phyloP scores from a whole-genome alignment of 768 basidiomycete genomes.

The Mycena haematopus region DNA sequence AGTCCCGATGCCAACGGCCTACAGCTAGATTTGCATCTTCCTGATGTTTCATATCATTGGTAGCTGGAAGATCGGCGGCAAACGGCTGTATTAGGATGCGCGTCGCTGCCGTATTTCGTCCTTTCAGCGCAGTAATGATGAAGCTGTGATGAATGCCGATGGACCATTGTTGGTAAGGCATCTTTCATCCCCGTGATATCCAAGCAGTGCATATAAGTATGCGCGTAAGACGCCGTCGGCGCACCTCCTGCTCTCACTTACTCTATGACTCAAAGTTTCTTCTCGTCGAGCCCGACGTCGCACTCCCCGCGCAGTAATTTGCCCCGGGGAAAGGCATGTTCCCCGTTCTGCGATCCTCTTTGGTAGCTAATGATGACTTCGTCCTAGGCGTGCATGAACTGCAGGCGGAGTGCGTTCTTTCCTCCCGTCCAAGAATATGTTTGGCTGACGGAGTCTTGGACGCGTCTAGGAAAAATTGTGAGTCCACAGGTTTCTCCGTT shows the following conservation, averaged over 20 bases:
- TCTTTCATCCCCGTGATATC: conserved; percentile 13
- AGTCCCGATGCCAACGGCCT: conserved; percentile 15
- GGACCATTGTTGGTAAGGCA: conserved; percentile 12
- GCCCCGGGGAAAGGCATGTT: conserved; percentile 14
- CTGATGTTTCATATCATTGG: conserved; percentile 6
- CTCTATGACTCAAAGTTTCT: conserved; percentile 19
- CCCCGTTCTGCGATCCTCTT: neutral
- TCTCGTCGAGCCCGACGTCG: conserved; percentile 7
- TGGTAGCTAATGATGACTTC: too few species aligned
- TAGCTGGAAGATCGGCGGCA: conserved; percentile 5
- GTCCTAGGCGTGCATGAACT: too few species aligned
- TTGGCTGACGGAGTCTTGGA: too few species aligned
- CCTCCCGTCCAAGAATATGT: neutral
- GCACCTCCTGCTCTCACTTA: neutral
- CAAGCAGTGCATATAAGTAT: conserved; percentile 7
- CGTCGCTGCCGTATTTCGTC: conserved; percentile 8
- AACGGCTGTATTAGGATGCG: neutral
- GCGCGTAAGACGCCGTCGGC: neutral
- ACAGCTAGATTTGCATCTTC: neutral
- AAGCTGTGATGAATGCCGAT: conserved; percentile 5
- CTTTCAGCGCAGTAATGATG: conserved; percentile 9
- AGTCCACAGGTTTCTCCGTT: neutral
- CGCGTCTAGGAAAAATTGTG: conserved; percentile 19
- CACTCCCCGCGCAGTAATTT: conserved; percentile 23
- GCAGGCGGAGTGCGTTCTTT: conserved; percentile 20